Evolutionary conservation across 1,284 basidiomycete species (phyloP), one percentile per base, ranked within the genome.

Genomic region (Cryptococcus amylolentus): DNA sequence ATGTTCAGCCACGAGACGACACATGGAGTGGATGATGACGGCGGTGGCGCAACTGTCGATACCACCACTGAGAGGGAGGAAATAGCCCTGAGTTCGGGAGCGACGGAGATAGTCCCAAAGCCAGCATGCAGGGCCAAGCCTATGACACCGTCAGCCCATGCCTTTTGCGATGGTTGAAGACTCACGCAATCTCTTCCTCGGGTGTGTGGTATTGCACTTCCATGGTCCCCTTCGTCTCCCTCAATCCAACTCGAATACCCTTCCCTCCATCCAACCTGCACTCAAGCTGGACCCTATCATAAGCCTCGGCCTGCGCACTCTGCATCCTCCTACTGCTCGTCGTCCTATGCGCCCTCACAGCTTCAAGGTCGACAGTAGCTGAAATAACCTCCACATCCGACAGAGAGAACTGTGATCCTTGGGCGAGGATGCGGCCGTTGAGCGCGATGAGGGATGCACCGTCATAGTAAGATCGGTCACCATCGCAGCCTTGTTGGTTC

Each of bases 401-500:
- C 51, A 98, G 81, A 5, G 93, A 96, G 79, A 98, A 99, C 71
- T 98, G 95, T 2, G 89, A 88, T 18, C 95, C 95, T 75, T 98
- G 95, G 0, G 94, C 93, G 27, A 98, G 82, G 60, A 98, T 85
- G 45, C 83, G 82, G 23, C 96, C 95, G 75, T 98, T 99, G 58
- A 95, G 83, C 5, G 91, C 92, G 66, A 98, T 97, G 82, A 98
- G 85, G 18, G 91, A 88, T 63, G 91, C 95, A 35, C 96, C 95
- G 69, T 98, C 96, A 73, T 98, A 98, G 81, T 98, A 98, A 1
- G 98, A 81, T 27, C 95, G 85, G 72, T 98, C 95, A 4, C 96
- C 95, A 71, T 98, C 95, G 72, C 96, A 99, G 5, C 96, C 95
- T 81, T 97, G 94, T 72, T 99, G 95, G 72, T 99, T 99, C 9